Conservation (phyloP, 805 yeast genomes). For the Clavispora phyllophila region DNA sequence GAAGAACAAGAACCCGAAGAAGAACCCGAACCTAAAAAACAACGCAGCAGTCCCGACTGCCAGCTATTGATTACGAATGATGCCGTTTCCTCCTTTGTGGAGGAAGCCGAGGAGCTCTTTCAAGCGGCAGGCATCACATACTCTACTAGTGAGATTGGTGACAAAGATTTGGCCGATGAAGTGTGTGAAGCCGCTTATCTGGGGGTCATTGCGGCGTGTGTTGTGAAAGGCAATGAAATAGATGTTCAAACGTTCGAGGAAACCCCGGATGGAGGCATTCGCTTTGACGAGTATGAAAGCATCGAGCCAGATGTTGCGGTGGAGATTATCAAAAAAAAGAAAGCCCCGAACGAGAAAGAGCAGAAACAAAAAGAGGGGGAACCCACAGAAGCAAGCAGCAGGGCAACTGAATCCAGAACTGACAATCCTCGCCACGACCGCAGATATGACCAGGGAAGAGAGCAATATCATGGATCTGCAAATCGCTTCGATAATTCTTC, state of each 20-base stretch:
- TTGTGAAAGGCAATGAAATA: slow-evolving; percentile 52
- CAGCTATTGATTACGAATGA: slow-evolving; percentile 38
- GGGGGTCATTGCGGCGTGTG: slow-evolving; percentile 68
- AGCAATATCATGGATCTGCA: neutral
- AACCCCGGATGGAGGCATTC: slow-evolving; percentile 64
- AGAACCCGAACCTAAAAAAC: slow-evolving; percentile 8
- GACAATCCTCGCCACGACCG: neutral
- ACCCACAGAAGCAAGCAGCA: neutral
- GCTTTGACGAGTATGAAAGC: slow-evolving; percentile 76
- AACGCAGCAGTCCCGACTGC: slow-evolving; percentile 29
- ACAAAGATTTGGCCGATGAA: slow-evolving; percentile 24
- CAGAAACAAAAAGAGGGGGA: neutral
- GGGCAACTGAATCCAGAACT: neutral
- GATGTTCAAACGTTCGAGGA: slow-evolving; percentile 72
- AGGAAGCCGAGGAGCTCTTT: slow-evolving; percentile 35
- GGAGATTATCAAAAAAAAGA: slow-evolving; percentile 47
- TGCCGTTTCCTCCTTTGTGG: slow-evolving; percentile 33
- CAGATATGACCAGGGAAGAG: neutral
- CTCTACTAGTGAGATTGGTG: slow-evolving; percentile 35
- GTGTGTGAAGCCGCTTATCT: slow-evolving; percentile 75
- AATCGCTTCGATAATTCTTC: neutral
- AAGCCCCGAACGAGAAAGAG: slow-evolving; percentile 10
- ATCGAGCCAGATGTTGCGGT: slow-evolving; percentile 65
- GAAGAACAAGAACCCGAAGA: slow-evolving; percentile 4
- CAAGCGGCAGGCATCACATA: slow-evolving; percentile 32